Percentiles rank a stretch among this genome's conserved stretches.
These are phyloP conservation scores for Orbilia ellipsospora DNA, from an alignment of 2,329 filamentous ascomycete species.

Conservation along the genomic window DNA sequence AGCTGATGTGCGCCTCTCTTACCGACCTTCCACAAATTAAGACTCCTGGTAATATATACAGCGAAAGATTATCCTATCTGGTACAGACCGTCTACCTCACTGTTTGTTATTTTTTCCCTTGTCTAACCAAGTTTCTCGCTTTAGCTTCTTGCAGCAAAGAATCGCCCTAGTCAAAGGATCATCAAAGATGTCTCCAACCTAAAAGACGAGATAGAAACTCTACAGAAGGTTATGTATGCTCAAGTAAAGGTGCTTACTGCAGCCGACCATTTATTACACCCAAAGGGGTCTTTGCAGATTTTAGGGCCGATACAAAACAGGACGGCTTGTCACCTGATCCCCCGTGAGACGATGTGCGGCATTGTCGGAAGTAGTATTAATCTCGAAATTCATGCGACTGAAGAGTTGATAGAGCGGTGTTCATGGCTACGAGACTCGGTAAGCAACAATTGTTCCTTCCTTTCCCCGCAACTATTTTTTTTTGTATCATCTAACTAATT, in stretches of 20 bases:
- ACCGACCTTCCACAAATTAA: conserved; percentile 5
- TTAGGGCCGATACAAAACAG: neutral
- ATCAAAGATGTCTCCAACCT: conserved; percentile 20
- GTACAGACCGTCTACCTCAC: conserved; percentile 13
- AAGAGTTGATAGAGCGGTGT: conserved; percentile 7
- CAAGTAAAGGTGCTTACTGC: conserved; percentile 16
- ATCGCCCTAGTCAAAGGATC: conserved; percentile 25
- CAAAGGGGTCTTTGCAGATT: conserved; percentile 31
- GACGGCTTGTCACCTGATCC: neutral
- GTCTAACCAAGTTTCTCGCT: neutral
- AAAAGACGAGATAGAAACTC: conserved; percentile 4
- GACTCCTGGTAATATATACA: conserved; percentile 12
- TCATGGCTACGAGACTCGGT: conserved; percentile 5
- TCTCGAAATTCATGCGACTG: neutral
- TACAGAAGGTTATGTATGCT: neutral
- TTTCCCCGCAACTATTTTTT: neutral
- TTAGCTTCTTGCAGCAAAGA: conserved; percentile 17
- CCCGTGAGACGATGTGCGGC: conserved; percentile 8
- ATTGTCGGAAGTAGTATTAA: conserved; percentile 11
- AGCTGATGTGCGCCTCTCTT: conserved; percentile 18
- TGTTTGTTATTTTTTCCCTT: neutral
- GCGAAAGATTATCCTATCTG: conserved; percentile 19
- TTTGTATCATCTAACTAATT: too few relatives aligned
- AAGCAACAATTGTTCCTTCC: neutral
- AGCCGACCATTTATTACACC: conserved; percentile 17